Percentiles rank a stretch among this genome's conserved stretches.
Evolutionary conservation across 345 rosid species (phyloP).

Genomic region (Anacardium occidentale): DNA sequence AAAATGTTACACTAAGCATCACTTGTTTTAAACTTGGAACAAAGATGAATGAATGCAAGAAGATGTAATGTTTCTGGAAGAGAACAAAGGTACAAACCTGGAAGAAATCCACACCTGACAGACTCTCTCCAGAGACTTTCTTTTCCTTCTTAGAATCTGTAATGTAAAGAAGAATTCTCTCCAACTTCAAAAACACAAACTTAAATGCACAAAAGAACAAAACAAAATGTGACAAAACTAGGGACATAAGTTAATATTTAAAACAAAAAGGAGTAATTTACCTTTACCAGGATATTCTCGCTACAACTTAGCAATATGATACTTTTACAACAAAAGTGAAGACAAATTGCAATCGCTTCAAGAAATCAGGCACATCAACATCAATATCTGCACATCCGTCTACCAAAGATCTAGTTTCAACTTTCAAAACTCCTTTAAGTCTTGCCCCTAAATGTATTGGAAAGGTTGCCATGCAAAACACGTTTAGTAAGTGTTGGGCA

Average conservation of each 20-base stretch:
- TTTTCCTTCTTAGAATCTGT: background rate
- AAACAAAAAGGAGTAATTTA: background rate
- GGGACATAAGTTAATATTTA: background rate
- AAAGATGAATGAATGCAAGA: background rate
- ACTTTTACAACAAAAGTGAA: background rate
- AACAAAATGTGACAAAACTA: background rate
- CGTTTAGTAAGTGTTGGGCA: too few species aligned
- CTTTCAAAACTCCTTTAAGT: too few species aligned
- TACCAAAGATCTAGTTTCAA: background rate
- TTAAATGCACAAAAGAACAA: background rate
- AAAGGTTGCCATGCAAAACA: too few species aligned
- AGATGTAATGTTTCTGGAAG: background rate
- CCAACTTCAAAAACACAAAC: background rate
- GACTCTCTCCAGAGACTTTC: constrained; percentile 1
- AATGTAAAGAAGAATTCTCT: background rate
- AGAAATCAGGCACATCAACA: constrained; percentile 4
- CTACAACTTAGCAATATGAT: background rate
- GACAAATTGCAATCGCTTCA: background rate
- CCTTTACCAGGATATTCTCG: constrained; percentile 25
- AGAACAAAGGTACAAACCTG: constrained; percentile 9
- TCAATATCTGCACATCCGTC: background rate
- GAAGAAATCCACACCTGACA: constrained; percentile 20
- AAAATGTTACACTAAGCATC: background rate
- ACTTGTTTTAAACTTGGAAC: background rate
- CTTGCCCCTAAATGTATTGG: too few species aligned